Conservation (phyloP, 768 basidiomycete genomes). For the Russula ochroleuca region DNA sequence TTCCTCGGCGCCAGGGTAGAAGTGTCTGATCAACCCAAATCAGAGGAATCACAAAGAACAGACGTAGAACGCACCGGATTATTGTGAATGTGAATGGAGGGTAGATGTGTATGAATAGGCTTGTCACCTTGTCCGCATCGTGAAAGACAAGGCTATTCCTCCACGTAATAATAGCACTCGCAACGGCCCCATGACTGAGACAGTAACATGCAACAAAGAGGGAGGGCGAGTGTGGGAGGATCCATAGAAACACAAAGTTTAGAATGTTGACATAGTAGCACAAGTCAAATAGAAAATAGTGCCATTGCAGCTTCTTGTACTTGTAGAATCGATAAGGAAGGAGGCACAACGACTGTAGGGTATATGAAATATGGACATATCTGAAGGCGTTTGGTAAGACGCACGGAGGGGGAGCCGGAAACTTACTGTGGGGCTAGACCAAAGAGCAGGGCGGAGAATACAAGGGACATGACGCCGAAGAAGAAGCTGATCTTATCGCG, state of each 20-base stretch:
- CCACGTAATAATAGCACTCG: slow-evolving; percentile 97
- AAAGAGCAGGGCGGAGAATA: slow-evolving; percentile 80
- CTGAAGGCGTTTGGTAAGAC: slow-evolving; percentile 38
- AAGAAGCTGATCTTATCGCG: slow-evolving; percentile 89
- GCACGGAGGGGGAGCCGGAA: slow-evolving; percentile 6
- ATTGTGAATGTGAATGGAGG: slow-evolving; percentile 87
- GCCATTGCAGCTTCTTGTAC: slow-evolving; percentile 92
- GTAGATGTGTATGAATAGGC: slow-evolving; percentile 93
- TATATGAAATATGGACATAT: slow-evolving; percentile 88
- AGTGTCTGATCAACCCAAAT: slow-evolving; percentile 54
- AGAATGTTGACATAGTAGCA: slow-evolving; percentile 94
- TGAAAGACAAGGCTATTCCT: slow-evolving; percentile 98
- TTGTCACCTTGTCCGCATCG: slow-evolving; percentile 93
- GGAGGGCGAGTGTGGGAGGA: slow-evolving; percentile 68
- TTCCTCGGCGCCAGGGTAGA: slow-evolving; percentile 70
- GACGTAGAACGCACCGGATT: slow-evolving; percentile 56
- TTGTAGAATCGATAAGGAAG: slow-evolving; percentile 77
- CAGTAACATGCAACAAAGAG: slow-evolving; percentile 93
- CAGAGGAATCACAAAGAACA: background rate
- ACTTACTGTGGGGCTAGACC: slow-evolving; percentile 83
- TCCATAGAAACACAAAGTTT: slow-evolving; percentile 88
- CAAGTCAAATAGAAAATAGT: slow-evolving; percentile 90
- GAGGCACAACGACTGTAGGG: slow-evolving; percentile 68
- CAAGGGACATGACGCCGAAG: slow-evolving; percentile 85
- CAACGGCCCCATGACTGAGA: slow-evolving; percentile 84